phyloP scores from a whole-genome alignment of 1,284 basidiomycete genomes.

The Heterobasidion irregulare region DNA sequence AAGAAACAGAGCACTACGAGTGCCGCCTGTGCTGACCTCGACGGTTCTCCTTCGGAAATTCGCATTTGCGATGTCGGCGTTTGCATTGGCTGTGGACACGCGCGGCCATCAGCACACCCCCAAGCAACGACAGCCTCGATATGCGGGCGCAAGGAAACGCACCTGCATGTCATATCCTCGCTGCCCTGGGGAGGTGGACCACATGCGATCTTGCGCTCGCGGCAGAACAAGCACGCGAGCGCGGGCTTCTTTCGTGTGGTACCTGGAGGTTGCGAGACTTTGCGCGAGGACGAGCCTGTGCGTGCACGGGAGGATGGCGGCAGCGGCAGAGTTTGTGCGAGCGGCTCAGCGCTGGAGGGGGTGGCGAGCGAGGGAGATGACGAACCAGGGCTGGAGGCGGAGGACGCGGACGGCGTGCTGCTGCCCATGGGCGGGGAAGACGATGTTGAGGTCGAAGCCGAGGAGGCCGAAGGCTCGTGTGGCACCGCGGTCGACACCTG shows the following conservation, averaged over 20 bases:
- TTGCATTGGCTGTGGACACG: conserved; percentile 34
- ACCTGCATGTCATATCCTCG: conserved; percentile 25
- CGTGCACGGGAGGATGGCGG: conserved; percentile 3
- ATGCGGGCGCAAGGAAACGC: conserved; percentile 8
- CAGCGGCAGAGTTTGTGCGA: not conserved
- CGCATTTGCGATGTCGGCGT: conserved; percentile 36
- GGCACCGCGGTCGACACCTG: not conserved
- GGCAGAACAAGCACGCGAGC: conserved; percentile 30
- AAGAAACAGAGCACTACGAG: not conserved
- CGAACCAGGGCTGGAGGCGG: not conserved
- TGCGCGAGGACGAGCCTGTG: conserved; percentile 8
- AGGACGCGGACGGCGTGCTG: no score
- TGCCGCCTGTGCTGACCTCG: conserved; percentile 41
- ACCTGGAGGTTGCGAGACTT: conserved; percentile 3
- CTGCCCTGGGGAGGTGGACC: conserved; percentile 22
- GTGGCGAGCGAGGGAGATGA: not conserved
- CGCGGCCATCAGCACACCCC: conserved; percentile 1
- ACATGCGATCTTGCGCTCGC: conserved; percentile 31
- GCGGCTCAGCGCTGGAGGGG: not conserved
- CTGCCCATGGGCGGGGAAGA: not conserved
- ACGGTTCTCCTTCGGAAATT: conserved; percentile 43
- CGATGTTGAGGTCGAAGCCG: not conserved
- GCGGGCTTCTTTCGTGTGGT: conserved; percentile 22
- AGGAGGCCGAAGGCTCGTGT: no score
- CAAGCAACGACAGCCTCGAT: not conserved